These are phyloP conservation scores for Pichia kudriavzevii DNA, from an alignment of 1,139 yeast genomes.

Conservation along the genomic window DNA sequence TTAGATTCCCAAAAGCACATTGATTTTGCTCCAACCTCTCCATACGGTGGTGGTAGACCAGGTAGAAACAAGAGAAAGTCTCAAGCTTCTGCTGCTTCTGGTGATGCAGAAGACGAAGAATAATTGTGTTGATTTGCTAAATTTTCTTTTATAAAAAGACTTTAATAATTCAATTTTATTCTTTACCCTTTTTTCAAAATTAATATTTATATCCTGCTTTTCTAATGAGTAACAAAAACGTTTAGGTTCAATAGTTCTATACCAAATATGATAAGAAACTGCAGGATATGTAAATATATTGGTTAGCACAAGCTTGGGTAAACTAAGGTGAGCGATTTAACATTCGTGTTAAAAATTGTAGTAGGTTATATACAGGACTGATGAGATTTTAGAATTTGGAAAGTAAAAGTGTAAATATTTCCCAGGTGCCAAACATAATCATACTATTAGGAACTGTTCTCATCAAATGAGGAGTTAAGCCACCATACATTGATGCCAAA, in stretches of 20 bases:
- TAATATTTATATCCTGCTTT: not conserved
- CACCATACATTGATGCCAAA: constrained; percentile 88
- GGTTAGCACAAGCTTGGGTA: too few species aligned
- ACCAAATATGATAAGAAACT: too few species aligned
- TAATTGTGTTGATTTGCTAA: constrained; percentile 11
- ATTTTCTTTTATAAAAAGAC: not conserved
- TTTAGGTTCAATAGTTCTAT: too few species aligned
- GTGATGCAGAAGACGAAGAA: constrained; percentile 51
- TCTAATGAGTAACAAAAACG: too few species aligned
- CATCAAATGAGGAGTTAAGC: constrained; percentile 90
- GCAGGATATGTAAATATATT: too few species aligned
- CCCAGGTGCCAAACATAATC: constrained; percentile 99
- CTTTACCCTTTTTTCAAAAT: constrained; percentile 2
- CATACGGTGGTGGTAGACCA: constrained; percentile 99
- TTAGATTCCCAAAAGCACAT: constrained; percentile 99
- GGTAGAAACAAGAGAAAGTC: constrained; percentile 99
- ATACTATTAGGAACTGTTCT: constrained; percentile 97
- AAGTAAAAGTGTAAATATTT: constrained; percentile 67
- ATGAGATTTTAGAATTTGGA: constrained; percentile 35
- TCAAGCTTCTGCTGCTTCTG: constrained; percentile 57
- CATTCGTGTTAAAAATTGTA: too few species aligned
- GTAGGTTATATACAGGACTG: too few species aligned
- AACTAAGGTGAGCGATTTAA: too few species aligned
- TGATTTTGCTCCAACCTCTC: constrained; percentile 98
- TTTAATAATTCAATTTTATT: constrained; percentile 3